Conservation (phyloP, 306 rosid genomes). For the Prinsepia uniflora region DNA sequence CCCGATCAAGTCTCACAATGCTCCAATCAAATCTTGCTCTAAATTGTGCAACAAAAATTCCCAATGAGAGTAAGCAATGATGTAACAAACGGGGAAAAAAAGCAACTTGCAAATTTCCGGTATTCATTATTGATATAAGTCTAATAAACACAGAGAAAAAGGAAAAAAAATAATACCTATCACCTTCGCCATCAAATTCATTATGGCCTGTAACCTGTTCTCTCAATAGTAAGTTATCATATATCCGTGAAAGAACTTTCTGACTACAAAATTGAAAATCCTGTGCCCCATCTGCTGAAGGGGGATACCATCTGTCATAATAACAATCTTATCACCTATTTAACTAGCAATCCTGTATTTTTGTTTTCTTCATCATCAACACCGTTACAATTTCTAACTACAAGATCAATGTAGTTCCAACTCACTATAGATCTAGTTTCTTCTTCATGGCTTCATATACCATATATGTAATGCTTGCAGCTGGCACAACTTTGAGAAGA, state of each 20-base stretch:
- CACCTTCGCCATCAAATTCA: slow-evolving; percentile 23
- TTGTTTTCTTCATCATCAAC: slow-evolving; percentile 24
- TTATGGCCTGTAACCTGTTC: slow-evolving; percentile 31
- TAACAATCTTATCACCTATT: slow-evolving; percentile 30
- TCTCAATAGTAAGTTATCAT: slow-evolving; percentile 47
- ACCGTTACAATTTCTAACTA: slow-evolving; percentile 27
- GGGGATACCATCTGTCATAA: slow-evolving; percentile 32
- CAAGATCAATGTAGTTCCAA: slow-evolving; percentile 31
- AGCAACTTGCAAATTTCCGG: not conserved
- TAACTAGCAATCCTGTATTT: slow-evolving; percentile 25
- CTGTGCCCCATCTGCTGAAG: slow-evolving; percentile 37
- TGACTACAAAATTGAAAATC: slow-evolving; percentile 65
- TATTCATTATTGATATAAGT: not conserved
- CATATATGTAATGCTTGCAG: slow-evolving; percentile 91
- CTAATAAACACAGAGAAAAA: not conserved
- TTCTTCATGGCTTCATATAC: slow-evolving; percentile 86
- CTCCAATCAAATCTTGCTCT: not conserved
- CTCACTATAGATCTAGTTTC: slow-evolving; percentile 62
- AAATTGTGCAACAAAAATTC: not conserved
- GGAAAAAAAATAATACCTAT: slow-evolving; percentile 21
- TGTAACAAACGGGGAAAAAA: not conserved
- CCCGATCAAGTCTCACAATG: not conserved
- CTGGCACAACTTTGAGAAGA: slow-evolving; percentile 89
- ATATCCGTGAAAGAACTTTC: slow-evolving; percentile 49
- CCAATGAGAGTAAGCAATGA: slow-evolving; percentile 3